Percentiles rank a stretch among this genome's conserved stretches.
phyloP scores from a whole-genome alignment of 441 rosid species.

The Adansonia madagascariensis region DNA sequence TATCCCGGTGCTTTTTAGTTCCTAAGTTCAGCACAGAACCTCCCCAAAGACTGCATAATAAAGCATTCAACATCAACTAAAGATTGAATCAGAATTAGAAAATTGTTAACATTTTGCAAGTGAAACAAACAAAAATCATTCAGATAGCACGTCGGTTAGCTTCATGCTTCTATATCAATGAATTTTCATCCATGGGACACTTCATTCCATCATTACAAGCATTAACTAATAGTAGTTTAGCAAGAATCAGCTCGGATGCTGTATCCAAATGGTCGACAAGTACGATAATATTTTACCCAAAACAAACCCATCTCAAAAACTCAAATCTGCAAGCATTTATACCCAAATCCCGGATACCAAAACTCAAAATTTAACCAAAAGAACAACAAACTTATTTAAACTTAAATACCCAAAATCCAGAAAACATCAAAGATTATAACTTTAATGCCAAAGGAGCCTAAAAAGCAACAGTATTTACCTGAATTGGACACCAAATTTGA shows the following conservation, averaged over 20 bases:
- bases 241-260: neutral
- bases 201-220: neutral
- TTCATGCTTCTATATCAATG: neutral
- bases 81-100: too few relatives aligned
- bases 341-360: slow-evolving; percentile 21
- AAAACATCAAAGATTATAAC: neutral
- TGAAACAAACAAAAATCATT: neutral
- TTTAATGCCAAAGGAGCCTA: neutral
- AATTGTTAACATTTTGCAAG: neutral
- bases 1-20: slow-evolving; percentile 86
- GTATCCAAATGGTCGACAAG: neutral
- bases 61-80: slow-evolving; percentile 16
- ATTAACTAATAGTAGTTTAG: neutral
- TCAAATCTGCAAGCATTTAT: neutral
- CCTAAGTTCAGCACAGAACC: slow-evolving; percentile 92
- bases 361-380: neutral
- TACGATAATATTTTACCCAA: neutral
- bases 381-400: too few relatives aligned
- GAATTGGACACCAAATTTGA: slow-evolving; percentile 90
- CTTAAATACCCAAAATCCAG: neutral
- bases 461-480: slow-evolving; percentile 46
- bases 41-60: slow-evolving; percentile 89
- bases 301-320: neutral
- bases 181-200: neutral
- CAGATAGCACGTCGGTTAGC: neutral